phyloP scores from a whole-genome alignment of 1,139 yeast genomes.

The Yamadazyma taylorii region DNA sequence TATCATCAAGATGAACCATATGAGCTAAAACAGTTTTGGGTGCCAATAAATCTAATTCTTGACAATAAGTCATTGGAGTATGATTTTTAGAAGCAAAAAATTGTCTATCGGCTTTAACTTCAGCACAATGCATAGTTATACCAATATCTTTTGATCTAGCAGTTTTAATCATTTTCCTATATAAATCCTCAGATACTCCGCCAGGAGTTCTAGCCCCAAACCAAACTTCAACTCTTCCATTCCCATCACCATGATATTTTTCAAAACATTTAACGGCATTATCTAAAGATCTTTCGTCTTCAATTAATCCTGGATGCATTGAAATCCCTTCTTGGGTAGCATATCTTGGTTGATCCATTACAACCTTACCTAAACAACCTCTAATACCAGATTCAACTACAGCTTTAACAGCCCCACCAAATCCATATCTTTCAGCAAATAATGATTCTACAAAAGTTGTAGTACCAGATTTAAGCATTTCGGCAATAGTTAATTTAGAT shows the following conservation, averaged over 20 bases:
- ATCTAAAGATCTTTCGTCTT: slow-evolving; percentile 12
- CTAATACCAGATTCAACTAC: slow-evolving; percentile 20
- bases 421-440: slow-evolving; percentile 18
- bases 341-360: slow-evolving; percentile 18
- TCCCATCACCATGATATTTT: slow-evolving; percentile 18
- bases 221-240: slow-evolving; percentile 23
- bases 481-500: slow-evolving; percentile 21
- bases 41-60: slow-evolving; percentile 19
- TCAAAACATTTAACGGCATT: slow-evolving; percentile 16
- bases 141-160: slow-evolving; percentile 20
- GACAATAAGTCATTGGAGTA: slow-evolving; percentile 21
- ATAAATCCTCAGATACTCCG: slow-evolving; percentile 15
- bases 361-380: slow-evolving; percentile 20
- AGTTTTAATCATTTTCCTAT: slow-evolving; percentile 15
- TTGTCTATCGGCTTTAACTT: slow-evolving; percentile 21
- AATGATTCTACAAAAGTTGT: slow-evolving; percentile 22
- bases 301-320: slow-evolving; percentile 15
- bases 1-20: slow-evolving; percentile 22
- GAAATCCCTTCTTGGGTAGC: slow-evolving; percentile 17
- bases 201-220: slow-evolving; percentile 20
- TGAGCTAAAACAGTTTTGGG: slow-evolving; percentile 23
- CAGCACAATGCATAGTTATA: slow-evolving; percentile 23
- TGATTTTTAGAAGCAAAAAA: slow-evolving; percentile 20
- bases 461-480: slow-evolving; percentile 24
- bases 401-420: slow-evolving; percentile 25